Conservation (phyloP, 768 basidiomycete species). For the Lepiota venenata region DNA sequence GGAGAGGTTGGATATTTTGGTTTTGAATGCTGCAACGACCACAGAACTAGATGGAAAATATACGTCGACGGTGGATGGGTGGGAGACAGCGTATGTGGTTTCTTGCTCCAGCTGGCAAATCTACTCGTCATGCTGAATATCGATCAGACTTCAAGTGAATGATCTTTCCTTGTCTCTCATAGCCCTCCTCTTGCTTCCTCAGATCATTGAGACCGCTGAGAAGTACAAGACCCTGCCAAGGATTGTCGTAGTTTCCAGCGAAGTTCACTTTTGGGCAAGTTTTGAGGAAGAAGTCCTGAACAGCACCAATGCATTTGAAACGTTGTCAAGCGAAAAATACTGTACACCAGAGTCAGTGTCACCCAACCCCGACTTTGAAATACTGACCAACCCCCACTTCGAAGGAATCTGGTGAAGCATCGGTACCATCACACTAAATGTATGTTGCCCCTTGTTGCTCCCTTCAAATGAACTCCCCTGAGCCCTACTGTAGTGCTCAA, state of each 20-base stretch:
- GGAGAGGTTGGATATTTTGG: conserved; percentile 37
- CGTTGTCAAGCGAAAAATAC: conserved; percentile 26
- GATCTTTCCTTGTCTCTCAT: conserved; percentile 35
- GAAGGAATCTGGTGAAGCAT: not conserved
- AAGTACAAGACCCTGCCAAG: conserved; percentile 24
- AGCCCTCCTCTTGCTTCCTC: conserved; percentile 36
- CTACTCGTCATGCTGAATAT: not conserved
- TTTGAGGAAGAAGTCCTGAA: conserved; percentile 20
- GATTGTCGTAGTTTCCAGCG: conserved; percentile 38
- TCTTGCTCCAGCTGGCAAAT: no score
- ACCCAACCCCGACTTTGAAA: no score
- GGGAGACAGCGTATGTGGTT: conserved; percentile 37
- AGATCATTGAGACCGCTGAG: conserved; percentile 30
- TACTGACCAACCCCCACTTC: not conserved
- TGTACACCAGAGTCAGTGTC: conserved; percentile 14
- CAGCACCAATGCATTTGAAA: conserved; percentile 22
- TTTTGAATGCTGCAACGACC: conserved; percentile 38
- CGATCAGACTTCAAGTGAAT: conserved; percentile 43
- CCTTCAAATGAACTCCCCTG: not conserved
- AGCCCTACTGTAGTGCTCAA: conserved; percentile 31
- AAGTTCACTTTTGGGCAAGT: conserved; percentile 28
- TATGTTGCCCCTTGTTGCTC: conserved; percentile 14
- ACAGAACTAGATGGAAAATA: conserved; percentile 9
- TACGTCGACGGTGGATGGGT: conserved; percentile 35
- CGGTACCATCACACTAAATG: conserved; percentile 33